These are phyloP conservation scores for Psilocybe sp. DNA, from an alignment of 768 basidiomycete genomes.

Conservation along the genomic window DNA sequence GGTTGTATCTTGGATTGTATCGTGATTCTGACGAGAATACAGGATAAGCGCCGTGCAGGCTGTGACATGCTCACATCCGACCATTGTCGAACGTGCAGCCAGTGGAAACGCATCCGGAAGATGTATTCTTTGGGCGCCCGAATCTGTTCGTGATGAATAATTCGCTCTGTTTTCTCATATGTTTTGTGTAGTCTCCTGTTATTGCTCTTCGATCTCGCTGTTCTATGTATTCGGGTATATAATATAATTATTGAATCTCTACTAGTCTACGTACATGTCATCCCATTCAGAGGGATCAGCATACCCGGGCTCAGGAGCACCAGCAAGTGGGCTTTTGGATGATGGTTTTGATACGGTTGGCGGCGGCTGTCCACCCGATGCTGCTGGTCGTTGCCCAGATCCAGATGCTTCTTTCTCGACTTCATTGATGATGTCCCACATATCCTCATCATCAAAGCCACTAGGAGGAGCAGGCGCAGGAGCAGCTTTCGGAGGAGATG, in stretches of 20 bases:
- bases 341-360: slow-evolving; percentile 1
- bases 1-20: not conserved
- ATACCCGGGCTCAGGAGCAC: slow-evolving; percentile 28
- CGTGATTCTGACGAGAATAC: slow-evolving; percentile 7
- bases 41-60: slow-evolving; percentile 84
- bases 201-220: slow-evolving; percentile 6
- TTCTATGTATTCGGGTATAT: slow-evolving; percentile 4
- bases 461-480: slow-evolving; percentile 19
- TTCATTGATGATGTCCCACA: slow-evolving; percentile 70
- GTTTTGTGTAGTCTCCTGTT: slow-evolving; percentile 3
- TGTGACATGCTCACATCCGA: slow-evolving; percentile 88
- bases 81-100: slow-evolving; percentile 65
- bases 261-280: slow-evolving; percentile 54
- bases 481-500: slow-evolving; percentile 5
- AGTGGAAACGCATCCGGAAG: slow-evolving; percentile 79
- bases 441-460: slow-evolving; percentile 53
- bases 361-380: slow-evolving; percentile 10
- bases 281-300: slow-evolving; percentile 41
- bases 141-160: slow-evolving; percentile 9
- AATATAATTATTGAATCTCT: slow-evolving; percentile 4
- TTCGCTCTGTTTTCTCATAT: slow-evolving; percentile 7
- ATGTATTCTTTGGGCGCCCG: slow-evolving; percentile 73
- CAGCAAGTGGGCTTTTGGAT: not conserved
- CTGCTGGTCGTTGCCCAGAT: not conserved
- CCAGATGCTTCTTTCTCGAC: slow-evolving; percentile 33